Evolutionary conservation across 768 basidiomycete genomes (phyloP), one percentile per base, ranked within the genome.

Genomic region (Russula sp.): DNA sequence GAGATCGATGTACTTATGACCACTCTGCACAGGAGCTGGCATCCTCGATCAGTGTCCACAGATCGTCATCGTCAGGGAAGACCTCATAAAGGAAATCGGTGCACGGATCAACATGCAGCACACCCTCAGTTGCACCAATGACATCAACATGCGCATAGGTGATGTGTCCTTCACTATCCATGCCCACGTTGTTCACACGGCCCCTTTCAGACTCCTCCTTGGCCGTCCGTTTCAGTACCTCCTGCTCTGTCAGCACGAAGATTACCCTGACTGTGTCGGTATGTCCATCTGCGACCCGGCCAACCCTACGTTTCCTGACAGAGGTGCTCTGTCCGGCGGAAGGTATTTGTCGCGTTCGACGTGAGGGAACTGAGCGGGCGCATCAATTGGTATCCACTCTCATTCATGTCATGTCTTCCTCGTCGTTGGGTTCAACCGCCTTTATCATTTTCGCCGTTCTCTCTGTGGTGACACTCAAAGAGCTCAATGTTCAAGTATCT

Each of bases 401-500:
- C n/a, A 52, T 53, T 24, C 28, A 30, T 30, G 3, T 36, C 30
- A 56, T 54, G 51, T 62, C 67, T 30, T 67, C 63, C 16, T 57
- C 64, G n/a, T n/a, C n/a, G 22, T 57, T 66, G 26, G 67, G 67
- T 8, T 48, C 66, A 51, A 67, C 66, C 9, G 68, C 66, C 48
- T 69, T 61, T 38, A 62, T 67, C 6, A 9, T 67, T 26, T 67
- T 69, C 30, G 57, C 30, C 5, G 50, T 49, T 24, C 38, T 64
- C 26, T 67, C 66, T 5, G 63, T 69, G 18, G 26, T 62, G 52
- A 69, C 68, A 24, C 76, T 89, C 63, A 85, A 83, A 71, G 81
- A 86, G 66, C 76, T 92, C 70, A 91, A 91, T 71, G 71, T 70
- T 11, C 73, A 84, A 24, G 85, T 93, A 16, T 74, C 71, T 20